Evolutionary conservation across 1,284 basidiomycete genomes (phyloP).

Genomic region (Psilocybe mexicana): DNA sequence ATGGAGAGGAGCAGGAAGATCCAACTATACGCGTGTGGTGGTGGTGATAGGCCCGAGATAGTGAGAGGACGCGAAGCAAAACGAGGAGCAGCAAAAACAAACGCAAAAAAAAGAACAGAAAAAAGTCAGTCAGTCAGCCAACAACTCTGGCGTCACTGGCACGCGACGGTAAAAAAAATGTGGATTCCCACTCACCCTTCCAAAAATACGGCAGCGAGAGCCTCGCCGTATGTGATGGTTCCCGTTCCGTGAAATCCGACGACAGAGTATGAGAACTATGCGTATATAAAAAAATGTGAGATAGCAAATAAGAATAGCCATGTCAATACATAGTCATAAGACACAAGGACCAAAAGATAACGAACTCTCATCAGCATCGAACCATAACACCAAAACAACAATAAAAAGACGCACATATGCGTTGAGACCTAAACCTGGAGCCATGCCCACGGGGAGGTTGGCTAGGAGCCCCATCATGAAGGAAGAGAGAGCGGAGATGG

Average conservation of each 20-base stretch:
- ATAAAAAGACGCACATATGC: conserved; percentile 62
- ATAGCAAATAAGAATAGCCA: neutral
- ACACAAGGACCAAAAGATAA: no score
- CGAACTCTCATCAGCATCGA: no score
- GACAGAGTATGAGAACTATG: conserved; percentile 83
- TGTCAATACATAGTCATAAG: no score
- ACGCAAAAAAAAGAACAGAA: neutral
- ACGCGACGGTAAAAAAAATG: no score
- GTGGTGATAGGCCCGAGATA: no score
- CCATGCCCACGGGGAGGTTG: conserved; percentile 83
- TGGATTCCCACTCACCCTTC: conserved; percentile 57
- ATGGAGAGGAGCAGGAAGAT: conserved; percentile 83
- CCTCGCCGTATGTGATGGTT: conserved; percentile 76
- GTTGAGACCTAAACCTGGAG: conserved; percentile 80
- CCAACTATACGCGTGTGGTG: conserved; percentile 47
- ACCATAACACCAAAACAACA: neutral
- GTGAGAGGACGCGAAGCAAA: no score
- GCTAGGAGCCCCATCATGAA: conserved; percentile 84
- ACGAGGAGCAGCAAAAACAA: no score
- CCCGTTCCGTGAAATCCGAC: conserved; percentile 84
- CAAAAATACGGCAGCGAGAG: conserved; percentile 86
- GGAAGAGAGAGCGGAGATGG: conserved; percentile 74
- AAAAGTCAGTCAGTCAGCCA: no score
- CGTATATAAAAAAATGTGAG: neutral
- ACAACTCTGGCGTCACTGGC: no score